Conservation (phyloP, 306 rosid genomes). For the Medicago truncatula region DNA sequence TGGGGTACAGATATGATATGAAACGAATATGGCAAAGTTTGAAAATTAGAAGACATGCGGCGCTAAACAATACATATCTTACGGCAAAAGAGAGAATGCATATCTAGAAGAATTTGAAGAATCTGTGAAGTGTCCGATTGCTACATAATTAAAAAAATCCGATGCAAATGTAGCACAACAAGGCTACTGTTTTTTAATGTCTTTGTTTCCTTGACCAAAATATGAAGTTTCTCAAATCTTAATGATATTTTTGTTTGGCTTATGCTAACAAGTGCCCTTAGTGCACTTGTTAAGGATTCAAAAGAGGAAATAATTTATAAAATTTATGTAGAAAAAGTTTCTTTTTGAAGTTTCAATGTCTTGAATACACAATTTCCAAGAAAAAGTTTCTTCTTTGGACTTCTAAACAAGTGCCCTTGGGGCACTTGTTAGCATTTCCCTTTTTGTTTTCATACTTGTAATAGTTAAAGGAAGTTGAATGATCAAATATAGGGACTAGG, state of each 20-base stretch:
- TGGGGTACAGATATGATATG: not conserved
- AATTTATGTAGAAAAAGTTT: no score
- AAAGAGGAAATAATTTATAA: no score
- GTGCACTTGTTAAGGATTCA: no score
- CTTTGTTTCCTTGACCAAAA: constrained; percentile 12
- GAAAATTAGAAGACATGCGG: not conserved
- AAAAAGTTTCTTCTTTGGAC: no score
- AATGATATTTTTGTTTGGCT: not conserved
- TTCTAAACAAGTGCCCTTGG: no score
- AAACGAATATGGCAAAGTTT: not conserved
- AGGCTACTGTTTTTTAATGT: not conserved
- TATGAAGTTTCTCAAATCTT: constrained; percentile 3
- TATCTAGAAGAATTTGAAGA: not conserved
- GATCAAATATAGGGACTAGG: constrained; percentile 1
- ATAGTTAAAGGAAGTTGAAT: constrained; percentile 27
- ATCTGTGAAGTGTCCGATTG: not conserved
- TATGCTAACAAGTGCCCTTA: no score
- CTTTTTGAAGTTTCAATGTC: no score
- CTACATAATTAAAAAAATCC: not conserved
- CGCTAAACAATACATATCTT: not conserved
- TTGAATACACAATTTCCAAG: no score
- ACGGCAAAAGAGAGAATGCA: not conserved
- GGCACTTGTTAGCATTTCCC: no score
- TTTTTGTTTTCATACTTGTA: not conserved
- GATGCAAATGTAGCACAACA: not conserved